Base-by-base conservation (phyloP, 1,139 yeast species). In the Debaryomycetaceae sp. region DNA sequence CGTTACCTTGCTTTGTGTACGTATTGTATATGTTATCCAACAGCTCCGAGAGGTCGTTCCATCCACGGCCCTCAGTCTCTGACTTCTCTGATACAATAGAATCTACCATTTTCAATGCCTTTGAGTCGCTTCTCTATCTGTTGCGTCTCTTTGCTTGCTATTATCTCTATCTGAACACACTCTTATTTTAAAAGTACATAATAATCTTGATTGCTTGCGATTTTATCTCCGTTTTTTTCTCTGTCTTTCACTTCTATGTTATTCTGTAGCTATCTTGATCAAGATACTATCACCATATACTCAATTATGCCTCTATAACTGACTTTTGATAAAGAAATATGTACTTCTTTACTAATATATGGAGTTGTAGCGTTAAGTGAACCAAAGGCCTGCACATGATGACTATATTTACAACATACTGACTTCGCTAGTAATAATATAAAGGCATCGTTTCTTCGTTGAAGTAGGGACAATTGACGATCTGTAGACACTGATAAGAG, bases 21-120 rank as follows among this genome's bases (percentile, higher is more conserved):
- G 55, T 52, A 43, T 62, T 54, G 51, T 69, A 70, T 30, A 70
- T 69, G 36, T 52, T 52, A 44, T 67, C 65, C 37, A 70, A 49
- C 41, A 70, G 73, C 35, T 54, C 53, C 39, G 59, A 53, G 42
- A 65, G 51, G 36, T 65, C 65, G 38, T 44, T 22, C 26, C 26
- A 22, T 22, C 26, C 26, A 22, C 7, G 26, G 26, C 26, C 11
- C 26, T 22, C 26, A 8, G 26, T 22, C 26, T 22, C 26, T 2
- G 26, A 22, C 2, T 22, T 22, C 7, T 22, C 26, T 22, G 26
- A 22, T 22, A 22, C 26, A 3, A 22, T 8, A 22, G 26, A 22
- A 22, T 22, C 11, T 8, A 11, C 7, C 26, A 22, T 22, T 11
- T 3, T 22, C 3, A 11, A 22, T 22, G 26, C 26, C 11, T 22